phyloP scores from a whole-genome alignment of 1,284 basidiomycete genomes.

The Puccinia novopanici region DNA sequence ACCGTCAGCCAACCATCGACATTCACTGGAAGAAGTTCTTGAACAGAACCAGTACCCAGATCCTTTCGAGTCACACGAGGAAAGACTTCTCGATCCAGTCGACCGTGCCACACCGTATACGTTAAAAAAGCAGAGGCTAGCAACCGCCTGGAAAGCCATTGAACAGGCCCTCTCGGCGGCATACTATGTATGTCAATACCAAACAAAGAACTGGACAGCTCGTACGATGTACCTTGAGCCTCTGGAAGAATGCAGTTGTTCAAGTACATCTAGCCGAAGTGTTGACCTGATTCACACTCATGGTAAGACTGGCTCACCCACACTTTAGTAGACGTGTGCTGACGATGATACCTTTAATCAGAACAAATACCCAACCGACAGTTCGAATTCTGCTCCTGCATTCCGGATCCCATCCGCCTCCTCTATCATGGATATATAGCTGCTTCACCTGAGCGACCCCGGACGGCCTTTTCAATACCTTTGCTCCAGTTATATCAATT shows the following conservation, averaged over 20 bases:
- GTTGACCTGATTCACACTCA: constrained; percentile 12
- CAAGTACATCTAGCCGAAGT: neutral
- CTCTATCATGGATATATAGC: constrained; percentile 18
- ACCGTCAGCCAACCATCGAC: too few species aligned
- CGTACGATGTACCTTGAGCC: neutral
- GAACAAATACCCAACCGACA: neutral
- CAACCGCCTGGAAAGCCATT: neutral
- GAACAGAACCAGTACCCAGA: too few species aligned
- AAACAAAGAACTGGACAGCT: neutral
- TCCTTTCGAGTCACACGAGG: too few species aligned
- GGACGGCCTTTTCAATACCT: constrained; percentile 6
- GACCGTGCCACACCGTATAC: too few species aligned
- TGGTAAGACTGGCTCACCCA: too few species aligned
- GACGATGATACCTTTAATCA: too few species aligned
- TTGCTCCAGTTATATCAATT: constrained; percentile 2
- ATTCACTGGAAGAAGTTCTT: too few species aligned
- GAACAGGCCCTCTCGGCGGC: neutral
- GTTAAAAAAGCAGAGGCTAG: too few species aligned
- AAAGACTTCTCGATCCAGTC: too few species aligned
- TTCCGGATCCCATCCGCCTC: constrained; percentile 7
- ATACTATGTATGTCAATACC: neutral
- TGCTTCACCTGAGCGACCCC: neutral
- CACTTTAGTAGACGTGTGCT: too few species aligned
- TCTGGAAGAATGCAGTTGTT: neutral
- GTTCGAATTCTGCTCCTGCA: constrained; percentile 9